Conservation (phyloP, 805 yeast species). For the Pichia manshurica region DNA sequence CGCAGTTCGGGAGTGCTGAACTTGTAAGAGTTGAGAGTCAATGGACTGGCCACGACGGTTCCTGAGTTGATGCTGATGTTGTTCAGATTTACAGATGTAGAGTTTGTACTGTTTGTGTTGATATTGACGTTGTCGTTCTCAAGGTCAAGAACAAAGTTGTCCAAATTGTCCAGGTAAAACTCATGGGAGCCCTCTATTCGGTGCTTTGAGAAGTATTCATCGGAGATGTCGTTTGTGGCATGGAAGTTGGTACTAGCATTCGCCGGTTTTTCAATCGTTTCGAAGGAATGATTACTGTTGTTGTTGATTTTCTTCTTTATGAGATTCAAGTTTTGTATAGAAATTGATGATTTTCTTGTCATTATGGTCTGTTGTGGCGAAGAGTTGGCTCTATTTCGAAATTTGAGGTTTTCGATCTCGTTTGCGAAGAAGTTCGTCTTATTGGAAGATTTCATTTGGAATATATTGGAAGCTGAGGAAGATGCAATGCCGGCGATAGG, state of each 20-base stretch:
- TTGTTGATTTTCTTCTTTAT: conserved; percentile 1
- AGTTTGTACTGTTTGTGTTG: neutral
- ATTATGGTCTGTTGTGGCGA: conserved; percentile 1
- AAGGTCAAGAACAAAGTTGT: too few species aligned
- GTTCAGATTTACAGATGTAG: too few species aligned
- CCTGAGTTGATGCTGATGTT: too few species aligned
- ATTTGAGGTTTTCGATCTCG: conserved; percentile 1
- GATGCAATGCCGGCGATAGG: neutral
- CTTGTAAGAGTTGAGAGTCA: neutral
- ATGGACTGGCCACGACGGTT: neutral
- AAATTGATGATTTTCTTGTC: conserved; percentile 1
- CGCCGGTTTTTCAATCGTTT: too few species aligned
- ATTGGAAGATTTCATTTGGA: neutral
- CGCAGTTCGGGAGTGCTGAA: neutral
- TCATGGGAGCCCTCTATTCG: neutral
- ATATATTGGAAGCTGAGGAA: neutral
- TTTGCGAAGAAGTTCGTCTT: neutral
- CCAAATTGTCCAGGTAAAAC: neutral
- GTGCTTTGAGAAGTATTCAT: neutral
- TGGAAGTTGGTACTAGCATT: too few species aligned
- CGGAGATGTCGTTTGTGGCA: neutral
- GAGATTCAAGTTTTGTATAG: neutral
- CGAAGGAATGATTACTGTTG: neutral
- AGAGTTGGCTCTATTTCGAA: conserved; percentile 5
- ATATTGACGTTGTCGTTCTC: too few species aligned